phyloP scores from a whole-genome alignment of 345 rosid genomes.

The Ricinus communis region DNA sequence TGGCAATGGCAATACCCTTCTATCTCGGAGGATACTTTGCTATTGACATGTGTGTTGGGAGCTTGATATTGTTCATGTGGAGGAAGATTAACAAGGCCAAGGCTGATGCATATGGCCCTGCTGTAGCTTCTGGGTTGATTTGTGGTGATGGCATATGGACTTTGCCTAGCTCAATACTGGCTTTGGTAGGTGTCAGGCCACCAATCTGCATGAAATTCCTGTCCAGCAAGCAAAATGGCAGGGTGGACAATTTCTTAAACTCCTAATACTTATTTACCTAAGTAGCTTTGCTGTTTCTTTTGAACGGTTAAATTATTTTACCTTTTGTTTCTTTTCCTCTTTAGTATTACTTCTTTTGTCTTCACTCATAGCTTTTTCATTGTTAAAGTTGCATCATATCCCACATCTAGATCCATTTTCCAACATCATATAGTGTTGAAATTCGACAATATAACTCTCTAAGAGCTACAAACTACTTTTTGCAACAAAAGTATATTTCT shows the following conservation, averaged over 20 bases:
- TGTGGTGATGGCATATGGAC: slow-evolving; percentile 87
- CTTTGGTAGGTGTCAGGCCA: slow-evolving; percentile 56
- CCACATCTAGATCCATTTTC: no score
- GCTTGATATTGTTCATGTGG: slow-evolving; percentile 73
- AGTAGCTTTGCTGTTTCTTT: no score
- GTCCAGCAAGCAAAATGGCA: slow-evolving; percentile 45
- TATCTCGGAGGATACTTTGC: slow-evolving; percentile 78
- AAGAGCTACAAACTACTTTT: no score
- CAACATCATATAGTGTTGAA: no score
- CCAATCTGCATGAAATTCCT: slow-evolving; percentile 90
- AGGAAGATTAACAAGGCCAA: slow-evolving; percentile 53
- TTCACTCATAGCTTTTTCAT: no score
- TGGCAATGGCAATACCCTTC: slow-evolving; percentile 93
- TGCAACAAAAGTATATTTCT: no score
- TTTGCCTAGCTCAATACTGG: slow-evolving; percentile 64
- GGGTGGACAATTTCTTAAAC: slow-evolving; percentile 49
- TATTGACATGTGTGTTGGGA: slow-evolving; percentile 81
- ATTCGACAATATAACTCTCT: no score
- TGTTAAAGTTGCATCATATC: no score
- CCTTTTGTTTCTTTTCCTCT: no score
- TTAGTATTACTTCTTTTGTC: no score
- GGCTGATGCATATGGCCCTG: slow-evolving; percentile 68
- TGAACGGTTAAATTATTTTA: no score
- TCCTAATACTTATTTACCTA: neutral
- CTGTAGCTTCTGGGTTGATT: slow-evolving; percentile 83